Evolutionary conservation across 139 green algal genomes (phyloP).

Genomic region (Micractinium conductrix): DNA sequence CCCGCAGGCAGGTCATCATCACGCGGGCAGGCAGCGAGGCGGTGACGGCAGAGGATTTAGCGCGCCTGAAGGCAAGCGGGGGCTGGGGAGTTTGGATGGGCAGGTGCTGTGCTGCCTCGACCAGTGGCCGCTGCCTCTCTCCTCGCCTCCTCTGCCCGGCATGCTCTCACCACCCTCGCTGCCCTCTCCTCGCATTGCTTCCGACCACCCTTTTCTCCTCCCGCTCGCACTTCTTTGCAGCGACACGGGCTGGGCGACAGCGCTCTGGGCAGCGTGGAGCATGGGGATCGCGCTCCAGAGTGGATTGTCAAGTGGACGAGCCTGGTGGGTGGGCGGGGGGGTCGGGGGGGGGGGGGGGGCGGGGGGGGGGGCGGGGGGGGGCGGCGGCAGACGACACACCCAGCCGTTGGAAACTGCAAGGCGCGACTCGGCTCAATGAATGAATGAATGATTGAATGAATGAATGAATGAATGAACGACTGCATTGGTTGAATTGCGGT

Average conservation of each 20-base stretch:
- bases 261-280: slow-evolving; percentile 48
- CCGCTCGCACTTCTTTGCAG: slow-evolving; percentile 14
- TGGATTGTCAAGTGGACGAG: slow-evolving; percentile 91
- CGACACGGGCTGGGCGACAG: slow-evolving; percentile 53
- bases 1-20: slow-evolving; percentile 70
- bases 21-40: slow-evolving; percentile 42
- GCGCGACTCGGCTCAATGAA: too few relatives aligned
- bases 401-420: too few relatives aligned
- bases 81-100: too few relatives aligned
- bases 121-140: too few relatives aligned
- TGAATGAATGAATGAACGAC: too few relatives aligned
- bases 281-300: slow-evolving; percentile 48
- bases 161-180: neutral
- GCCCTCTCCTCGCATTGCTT: too few relatives aligned
- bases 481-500: too few relatives aligned
- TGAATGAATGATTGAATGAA: too few relatives aligned
- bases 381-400: too few relatives aligned
- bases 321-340: slow-evolving; percentile 39
- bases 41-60: slow-evolving; percentile 44
- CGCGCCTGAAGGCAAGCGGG: slow-evolving; percentile 46
- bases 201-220: neutral
- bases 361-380: too few relatives aligned
- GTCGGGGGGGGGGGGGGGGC: too few relatives aligned
- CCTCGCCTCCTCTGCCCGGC: neutral
- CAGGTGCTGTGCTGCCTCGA: too few relatives aligned